phyloP scores from a whole-genome alignment of 176 grass and related monocot genomes.

The Aegilops bicornis region DNA sequence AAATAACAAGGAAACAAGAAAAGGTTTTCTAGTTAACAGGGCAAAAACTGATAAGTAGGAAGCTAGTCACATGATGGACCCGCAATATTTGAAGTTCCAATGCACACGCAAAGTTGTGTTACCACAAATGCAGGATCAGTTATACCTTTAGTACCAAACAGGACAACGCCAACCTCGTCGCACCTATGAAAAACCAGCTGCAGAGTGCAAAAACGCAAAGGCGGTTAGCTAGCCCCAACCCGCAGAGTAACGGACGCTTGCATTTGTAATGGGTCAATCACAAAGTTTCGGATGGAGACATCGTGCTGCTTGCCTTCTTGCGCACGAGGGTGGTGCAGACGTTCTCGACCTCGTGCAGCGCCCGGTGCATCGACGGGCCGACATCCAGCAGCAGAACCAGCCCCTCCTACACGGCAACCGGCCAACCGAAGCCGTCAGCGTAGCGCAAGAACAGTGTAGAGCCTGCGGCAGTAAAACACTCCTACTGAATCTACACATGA shows the following conservation, averaged over 20 bases:
- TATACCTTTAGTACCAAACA: constrained; percentile 85
- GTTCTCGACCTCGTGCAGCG: constrained; percentile 64
- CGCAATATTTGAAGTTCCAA: not conserved
- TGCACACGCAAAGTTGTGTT: not conserved
- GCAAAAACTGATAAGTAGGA: not conserved
- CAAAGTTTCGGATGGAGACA: not conserved
- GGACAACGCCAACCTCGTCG: constrained; percentile 68
- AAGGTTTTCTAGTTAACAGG: not conserved
- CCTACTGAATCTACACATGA: not conserved
- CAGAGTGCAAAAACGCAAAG: not conserved
- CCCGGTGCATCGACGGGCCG: constrained; percentile 82
- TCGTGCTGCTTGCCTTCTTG: constrained; percentile 65
- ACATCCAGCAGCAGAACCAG: constrained; percentile 85
- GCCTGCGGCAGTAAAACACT: not conserved
- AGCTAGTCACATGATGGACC: not conserved
- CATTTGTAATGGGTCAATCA: not conserved
- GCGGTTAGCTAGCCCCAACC: not conserved
- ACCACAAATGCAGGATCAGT: not conserved
- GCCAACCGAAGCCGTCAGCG: not conserved
- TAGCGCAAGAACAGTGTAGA: not conserved
- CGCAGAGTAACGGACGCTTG: not conserved
- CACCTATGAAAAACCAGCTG: constrained; percentile 74
- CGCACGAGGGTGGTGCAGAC: constrained; percentile 68
- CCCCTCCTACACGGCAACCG: constrained; percentile 44
- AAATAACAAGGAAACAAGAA: not conserved